Evolutionary conservation across 345 rosid genomes (phyloP).

Genomic region (Melastoma malabathricum): DNA sequence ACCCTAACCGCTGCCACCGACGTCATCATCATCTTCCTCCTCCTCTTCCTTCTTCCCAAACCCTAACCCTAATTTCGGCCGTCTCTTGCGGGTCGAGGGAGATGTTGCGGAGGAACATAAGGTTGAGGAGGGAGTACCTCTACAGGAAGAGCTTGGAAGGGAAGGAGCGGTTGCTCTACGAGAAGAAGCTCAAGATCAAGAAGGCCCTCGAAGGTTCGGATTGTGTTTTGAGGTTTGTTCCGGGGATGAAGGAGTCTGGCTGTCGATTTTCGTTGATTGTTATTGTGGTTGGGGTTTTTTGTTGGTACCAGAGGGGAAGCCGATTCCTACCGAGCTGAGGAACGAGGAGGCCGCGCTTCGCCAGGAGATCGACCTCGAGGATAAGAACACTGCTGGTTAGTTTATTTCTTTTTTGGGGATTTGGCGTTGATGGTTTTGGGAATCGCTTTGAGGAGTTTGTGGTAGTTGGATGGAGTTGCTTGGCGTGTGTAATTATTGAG

Average conservation of each 20-base stretch:
- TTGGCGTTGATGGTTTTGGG: background rate
- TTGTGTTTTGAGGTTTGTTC: too few relatives aligned
- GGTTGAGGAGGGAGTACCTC: conserved; percentile 70
- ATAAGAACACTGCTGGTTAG: conserved; percentile 50
- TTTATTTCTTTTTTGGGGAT: background rate
- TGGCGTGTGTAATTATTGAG: too few relatives aligned
- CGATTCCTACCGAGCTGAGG: conserved; percentile 84
- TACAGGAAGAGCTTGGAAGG: conserved; percentile 92
- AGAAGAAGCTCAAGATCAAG: conserved; percentile 73
- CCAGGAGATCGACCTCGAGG: conserved; percentile 80
- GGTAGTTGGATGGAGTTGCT: background rate
- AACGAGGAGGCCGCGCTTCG: conserved; percentile 80
- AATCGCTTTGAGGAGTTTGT: background rate
- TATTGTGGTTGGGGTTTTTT: background rate
- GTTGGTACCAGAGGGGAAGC: conserved; percentile 61
- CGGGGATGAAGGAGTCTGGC: too few relatives aligned
- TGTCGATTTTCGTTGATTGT: background rate
- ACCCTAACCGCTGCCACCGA: too few relatives aligned
- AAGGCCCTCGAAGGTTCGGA: conserved; percentile 70
- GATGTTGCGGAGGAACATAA: conserved; percentile 65
- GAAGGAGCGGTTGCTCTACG: conserved; percentile 59
- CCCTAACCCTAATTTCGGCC: too few relatives aligned
- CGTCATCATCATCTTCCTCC: too few relatives aligned
- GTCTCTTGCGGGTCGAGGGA: background rate
- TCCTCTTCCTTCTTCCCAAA: too few relatives aligned